phyloP scores from a whole-genome alignment of 192 early-diverging fungal species.

The Umbelopsis sp. region DNA sequence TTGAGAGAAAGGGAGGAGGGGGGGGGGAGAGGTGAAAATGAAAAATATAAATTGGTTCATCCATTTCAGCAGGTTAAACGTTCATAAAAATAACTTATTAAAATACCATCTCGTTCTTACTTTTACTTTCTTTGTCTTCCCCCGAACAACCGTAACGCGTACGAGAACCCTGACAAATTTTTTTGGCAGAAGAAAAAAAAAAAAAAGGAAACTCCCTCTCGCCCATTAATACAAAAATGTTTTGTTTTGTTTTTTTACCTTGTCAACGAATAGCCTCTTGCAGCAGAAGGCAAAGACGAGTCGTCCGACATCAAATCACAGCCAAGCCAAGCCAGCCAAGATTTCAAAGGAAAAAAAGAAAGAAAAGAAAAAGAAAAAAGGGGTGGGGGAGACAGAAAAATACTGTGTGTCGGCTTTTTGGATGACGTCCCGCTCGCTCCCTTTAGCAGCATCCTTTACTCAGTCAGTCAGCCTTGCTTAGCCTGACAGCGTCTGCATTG shows the following conservation, averaged over 20 bases:
- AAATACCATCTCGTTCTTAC: too few species aligned
- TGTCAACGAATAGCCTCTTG: not conserved
- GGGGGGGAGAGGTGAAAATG: not conserved
- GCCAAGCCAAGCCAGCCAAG: not conserved
- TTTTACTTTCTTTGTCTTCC: too few species aligned
- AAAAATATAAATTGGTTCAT: too few species aligned
- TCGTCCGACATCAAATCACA: not conserved
- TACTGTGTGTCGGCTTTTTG: not conserved
- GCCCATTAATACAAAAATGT: too few species aligned
- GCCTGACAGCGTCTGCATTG: not conserved
- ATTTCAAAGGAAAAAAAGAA: not conserved
- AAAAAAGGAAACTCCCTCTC: too few species aligned
- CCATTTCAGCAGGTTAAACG: too few species aligned
- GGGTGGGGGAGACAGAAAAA: not conserved
- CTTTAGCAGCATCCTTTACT: too few species aligned
- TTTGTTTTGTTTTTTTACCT: constrained; percentile 2
- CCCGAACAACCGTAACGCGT: too few species aligned
- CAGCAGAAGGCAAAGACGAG: not conserved
- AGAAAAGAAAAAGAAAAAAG: not conserved
- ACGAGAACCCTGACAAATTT: too few species aligned
- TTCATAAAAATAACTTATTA: too few species aligned
- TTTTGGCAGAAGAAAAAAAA: not conserved
- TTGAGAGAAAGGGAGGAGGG: too few species aligned
- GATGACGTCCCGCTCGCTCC: not conserved
- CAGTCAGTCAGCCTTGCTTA: not conserved